phyloP scores from a whole-genome alignment of 164 flowering plant genomes.

The Nymphaea colorata region DNA sequence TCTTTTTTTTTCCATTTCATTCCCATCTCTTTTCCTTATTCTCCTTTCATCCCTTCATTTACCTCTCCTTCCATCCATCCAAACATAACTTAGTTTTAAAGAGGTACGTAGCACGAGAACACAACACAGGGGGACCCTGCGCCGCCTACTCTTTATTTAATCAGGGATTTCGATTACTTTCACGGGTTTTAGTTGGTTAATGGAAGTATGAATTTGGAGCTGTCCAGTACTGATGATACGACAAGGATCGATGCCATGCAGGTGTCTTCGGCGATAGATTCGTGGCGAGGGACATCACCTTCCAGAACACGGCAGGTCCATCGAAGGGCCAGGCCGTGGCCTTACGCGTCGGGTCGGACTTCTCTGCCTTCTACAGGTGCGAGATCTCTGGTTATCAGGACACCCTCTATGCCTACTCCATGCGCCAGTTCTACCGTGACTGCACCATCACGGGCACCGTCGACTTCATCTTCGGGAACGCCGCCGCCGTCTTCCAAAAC shows the following conservation, averaged over 20 bases:
- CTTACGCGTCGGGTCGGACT: slow-evolving; percentile 61
- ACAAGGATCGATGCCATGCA: slow-evolving; percentile 14
- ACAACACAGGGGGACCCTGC: not conserved
- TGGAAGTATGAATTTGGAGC: not conserved
- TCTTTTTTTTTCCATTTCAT: too few relatives aligned
- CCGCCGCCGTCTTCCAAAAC: slow-evolving; percentile 49
- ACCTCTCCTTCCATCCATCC: too few relatives aligned
- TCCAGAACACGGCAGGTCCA: slow-evolving; percentile 78
- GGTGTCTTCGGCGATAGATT: slow-evolving; percentile 58
- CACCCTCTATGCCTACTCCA: slow-evolving; percentile 73
- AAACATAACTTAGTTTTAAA: too few relatives aligned
- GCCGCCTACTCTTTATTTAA: too few relatives aligned
- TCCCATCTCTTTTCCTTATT: too few relatives aligned
- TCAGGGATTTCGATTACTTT: not conserved
- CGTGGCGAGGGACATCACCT: slow-evolving; percentile 62
- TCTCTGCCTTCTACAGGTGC: slow-evolving; percentile 69
- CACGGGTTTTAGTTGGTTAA: not conserved
- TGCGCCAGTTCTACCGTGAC: slow-evolving; percentile 55
- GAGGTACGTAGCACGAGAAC: not conserved
- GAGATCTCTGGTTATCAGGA: slow-evolving; percentile 75
- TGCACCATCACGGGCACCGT: slow-evolving; percentile 60
- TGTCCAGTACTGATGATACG: not conserved
- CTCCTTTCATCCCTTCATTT: too few relatives aligned
- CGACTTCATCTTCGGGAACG: slow-evolving; percentile 81
- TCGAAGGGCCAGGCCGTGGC: slow-evolving; percentile 91